Percentiles rank a stretch among this genome's conserved stretches.
phyloP scores from a whole-genome alignment of 371 early-diverging fungal species.

The Funneliformis caledonium region DNA sequence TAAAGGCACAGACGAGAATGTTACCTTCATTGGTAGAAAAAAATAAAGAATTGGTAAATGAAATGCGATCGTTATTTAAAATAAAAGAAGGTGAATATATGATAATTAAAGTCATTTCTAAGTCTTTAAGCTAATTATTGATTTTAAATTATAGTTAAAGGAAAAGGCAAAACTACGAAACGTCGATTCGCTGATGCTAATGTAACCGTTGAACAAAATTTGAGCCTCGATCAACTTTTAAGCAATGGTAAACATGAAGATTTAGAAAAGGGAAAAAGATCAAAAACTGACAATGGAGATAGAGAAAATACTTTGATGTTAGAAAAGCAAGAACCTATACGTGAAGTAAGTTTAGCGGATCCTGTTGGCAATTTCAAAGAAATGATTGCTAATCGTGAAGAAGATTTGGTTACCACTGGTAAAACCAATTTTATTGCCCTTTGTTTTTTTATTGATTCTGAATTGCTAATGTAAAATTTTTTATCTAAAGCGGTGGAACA shows the following conservation, averaged over 20 bases:
- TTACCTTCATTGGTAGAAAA: slow-evolving; percentile 47
- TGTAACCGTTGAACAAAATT: slow-evolving; percentile 5
- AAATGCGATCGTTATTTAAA: slow-evolving; percentile 47
- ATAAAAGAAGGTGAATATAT: slow-evolving; percentile 52
- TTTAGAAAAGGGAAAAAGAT: slow-evolving; percentile 28
- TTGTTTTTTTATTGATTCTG: not conserved
- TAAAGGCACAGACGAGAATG: slow-evolving; percentile 48
- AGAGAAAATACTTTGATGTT: not conserved
- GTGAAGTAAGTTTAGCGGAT: slow-evolving; percentile 51
- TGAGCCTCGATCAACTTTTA: slow-evolving; percentile 36
- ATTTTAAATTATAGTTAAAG: slow-evolving; percentile 17
- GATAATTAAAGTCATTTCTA: not conserved
- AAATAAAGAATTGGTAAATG: slow-evolving; percentile 44
- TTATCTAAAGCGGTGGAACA: slow-evolving; percentile 54
- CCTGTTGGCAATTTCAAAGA: slow-evolving; percentile 61
- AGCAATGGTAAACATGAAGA: slow-evolving; percentile 24
- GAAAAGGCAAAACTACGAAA: slow-evolving; percentile 45
- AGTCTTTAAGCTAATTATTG: not conserved
- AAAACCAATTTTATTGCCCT: not conserved
- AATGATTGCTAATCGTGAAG: slow-evolving; percentile 51
- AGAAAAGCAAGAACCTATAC: slow-evolving; percentile 41
- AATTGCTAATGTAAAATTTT: slow-evolving; percentile 1
- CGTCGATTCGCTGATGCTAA: slow-evolving; percentile 45
- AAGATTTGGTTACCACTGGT: slow-evolving; percentile 55
- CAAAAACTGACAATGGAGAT: not conserved